phyloP scores from a whole-genome alignment of 2,329 filamentous ascomycete genomes.

The Neofusicoccum laricinum region DNA sequence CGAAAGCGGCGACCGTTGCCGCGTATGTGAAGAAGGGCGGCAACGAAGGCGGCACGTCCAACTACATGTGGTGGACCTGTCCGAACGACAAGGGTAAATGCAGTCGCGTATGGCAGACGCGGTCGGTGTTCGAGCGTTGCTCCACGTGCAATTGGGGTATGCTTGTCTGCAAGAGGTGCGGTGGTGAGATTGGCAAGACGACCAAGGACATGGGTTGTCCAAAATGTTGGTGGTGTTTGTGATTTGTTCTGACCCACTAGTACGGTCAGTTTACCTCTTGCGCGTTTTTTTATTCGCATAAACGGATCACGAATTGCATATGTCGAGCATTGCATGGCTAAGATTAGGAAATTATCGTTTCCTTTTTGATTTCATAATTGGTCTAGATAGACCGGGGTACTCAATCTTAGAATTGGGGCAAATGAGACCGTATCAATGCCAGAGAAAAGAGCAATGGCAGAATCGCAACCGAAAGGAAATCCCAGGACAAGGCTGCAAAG shows the following conservation, averaged over 20 bases:
- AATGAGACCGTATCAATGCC: constrained; percentile 1
- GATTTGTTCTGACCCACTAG: too few species aligned
- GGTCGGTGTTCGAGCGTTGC: too few species aligned
- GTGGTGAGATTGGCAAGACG: not conserved
- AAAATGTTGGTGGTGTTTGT: not conserved
- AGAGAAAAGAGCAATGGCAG: not conserved
- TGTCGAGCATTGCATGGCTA: too few species aligned
- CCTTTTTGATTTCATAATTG: not conserved
- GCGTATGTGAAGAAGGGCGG: too few species aligned
- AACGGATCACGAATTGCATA: not conserved
- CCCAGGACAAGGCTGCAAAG: not conserved
- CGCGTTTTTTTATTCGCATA: not conserved
- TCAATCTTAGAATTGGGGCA: not conserved
- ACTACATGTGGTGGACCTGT: too few species aligned
- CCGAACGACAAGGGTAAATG: too few species aligned
- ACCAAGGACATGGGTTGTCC: not conserved
- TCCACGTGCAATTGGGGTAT: too few species aligned
- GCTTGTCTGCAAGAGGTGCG: not conserved
- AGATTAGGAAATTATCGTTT: not conserved
- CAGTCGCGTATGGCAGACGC: too few species aligned
- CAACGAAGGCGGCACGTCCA: too few species aligned
- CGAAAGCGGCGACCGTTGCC: not conserved
- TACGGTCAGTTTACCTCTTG: not conserved
- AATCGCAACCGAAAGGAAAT: not conserved
- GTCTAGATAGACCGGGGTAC: not conserved